Percentiles rank a stretch among this genome's conserved stretches.
Evolutionary conservation across 495 filamentous ascomycete genomes (phyloP).

Genomic region (Letharia columbiana): DNA sequence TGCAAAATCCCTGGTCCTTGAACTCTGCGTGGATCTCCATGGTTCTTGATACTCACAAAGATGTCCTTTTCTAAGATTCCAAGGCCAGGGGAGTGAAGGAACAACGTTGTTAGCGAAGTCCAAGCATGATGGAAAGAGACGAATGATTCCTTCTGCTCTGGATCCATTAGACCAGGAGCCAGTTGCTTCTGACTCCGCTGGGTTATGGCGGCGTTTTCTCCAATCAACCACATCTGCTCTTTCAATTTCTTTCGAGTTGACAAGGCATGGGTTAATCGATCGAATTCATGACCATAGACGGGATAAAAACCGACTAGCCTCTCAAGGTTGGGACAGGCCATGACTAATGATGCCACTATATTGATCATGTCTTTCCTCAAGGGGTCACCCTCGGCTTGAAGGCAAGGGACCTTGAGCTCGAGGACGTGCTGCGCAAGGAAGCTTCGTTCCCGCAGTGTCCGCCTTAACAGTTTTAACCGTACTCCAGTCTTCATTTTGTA

Average conservation of each 20-base stretch:
- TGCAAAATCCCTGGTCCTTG: slow-evolving; percentile 37
- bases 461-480: slow-evolving; percentile 63
- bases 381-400: slow-evolving; percentile 31
- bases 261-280: slow-evolving; percentile 67
- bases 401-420: slow-evolving; percentile 57
- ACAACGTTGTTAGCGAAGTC: slow-evolving; percentile 61
- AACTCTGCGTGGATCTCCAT: slow-evolving; percentile 15
- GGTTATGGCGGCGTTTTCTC: slow-evolving; percentile 38
- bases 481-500: slow-evolving; percentile 58
- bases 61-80: slow-evolving; percentile 56
- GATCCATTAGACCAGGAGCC: slow-evolving; percentile 48
- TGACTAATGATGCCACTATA: slow-evolving; percentile 68
- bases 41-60: slow-evolving; percentile 48
- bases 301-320: slow-evolving; percentile 61
- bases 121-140: slow-evolving; percentile 62
- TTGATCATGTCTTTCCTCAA: slow-evolving; percentile 58
- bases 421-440: slow-evolving; percentile 64
- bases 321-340: slow-evolving; percentile 82
- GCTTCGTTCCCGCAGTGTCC: slow-evolving; percentile 63
- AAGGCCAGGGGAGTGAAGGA: slow-evolving; percentile 56
- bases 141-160: slow-evolving; percentile 58
- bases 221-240: slow-evolving; percentile 73
- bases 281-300: slow-evolving; percentile 62
- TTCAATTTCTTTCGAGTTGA: slow-evolving; percentile 65
- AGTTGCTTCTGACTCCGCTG: slow-evolving; percentile 39